Percentiles rank a stretch among this genome's conserved stretches.
Conservation (phyloP, 345 rosid genomes). For the Nephelium lappaceum region DNA sequence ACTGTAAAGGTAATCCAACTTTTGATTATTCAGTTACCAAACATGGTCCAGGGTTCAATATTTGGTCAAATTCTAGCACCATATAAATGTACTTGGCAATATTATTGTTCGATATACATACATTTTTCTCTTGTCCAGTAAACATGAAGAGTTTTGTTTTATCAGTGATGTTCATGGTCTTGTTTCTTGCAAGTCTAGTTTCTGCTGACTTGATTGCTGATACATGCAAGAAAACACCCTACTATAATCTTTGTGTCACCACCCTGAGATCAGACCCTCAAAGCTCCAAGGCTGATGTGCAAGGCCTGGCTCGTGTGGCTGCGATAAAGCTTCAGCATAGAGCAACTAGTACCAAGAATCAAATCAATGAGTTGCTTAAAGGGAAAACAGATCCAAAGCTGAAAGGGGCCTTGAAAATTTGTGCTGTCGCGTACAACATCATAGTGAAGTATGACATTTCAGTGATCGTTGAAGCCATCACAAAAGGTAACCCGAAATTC, state of each 20-base stretch:
- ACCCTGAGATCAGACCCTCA: slow-evolving; percentile 26
- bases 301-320: slow-evolving; percentile 3
- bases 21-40: too few relatives aligned
- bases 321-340: neutral
- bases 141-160: neutral
- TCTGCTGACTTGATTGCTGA: neutral
- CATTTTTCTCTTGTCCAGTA: neutral
- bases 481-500: slow-evolving; percentile 17
- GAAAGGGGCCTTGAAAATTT: neutral
- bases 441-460: slow-evolving; percentile 8
- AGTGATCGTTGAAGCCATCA: slow-evolving; percentile 9
- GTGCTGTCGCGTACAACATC: neutral
- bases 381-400: neutral
- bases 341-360: neutral
- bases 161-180: neutral
- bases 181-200: neutral
- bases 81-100: too few relatives aligned
- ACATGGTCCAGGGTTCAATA: too few relatives aligned
- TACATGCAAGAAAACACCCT: slow-evolving; percentile 24
- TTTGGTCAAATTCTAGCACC: too few relatives aligned
- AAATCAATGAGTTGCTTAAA: neutral
- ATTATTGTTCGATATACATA: too few relatives aligned
- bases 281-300: slow-evolving; percentile 19
- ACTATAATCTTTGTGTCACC: slow-evolving; percentile 20
- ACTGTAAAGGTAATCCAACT: too few relatives aligned